phyloP scores from a whole-genome alignment of 2,329 filamentous ascomycete genomes.

The Ophiostoma himal-ulmi region DNA sequence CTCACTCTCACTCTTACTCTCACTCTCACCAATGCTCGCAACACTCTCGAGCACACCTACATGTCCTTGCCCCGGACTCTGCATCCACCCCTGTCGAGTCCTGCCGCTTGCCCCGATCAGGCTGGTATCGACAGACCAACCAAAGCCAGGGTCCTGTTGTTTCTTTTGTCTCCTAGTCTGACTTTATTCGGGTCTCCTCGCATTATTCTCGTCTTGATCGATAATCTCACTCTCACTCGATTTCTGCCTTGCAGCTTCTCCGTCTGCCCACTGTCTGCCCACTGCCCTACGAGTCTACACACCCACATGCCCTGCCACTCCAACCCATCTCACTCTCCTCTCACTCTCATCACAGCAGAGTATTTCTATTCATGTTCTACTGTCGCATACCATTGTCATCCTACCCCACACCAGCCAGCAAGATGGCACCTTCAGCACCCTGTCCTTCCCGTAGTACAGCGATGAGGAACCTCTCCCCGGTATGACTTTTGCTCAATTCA shows the following conservation, averaged over 20 bases:
- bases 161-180: background rate
- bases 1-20: no score
- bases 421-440: background rate
- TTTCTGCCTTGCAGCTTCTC: background rate
- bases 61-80: background rate
- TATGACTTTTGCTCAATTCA: no score
- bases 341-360: background rate
- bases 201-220: background rate
- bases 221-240: background rate
- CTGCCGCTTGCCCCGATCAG: background rate
- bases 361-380: background rate
- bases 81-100: conserved; percentile 4
- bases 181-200: background rate
- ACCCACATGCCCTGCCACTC: background rate
- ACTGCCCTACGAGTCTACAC: no score
- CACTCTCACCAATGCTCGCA: no score
- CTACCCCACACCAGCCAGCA: background rate
- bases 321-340: background rate
- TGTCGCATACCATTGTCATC: background rate
- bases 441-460: background rate
- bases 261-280: no score
- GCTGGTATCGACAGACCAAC: background rate
- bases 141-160: background rate
- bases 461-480: no score
- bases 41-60: background rate